Base-by-base conservation (phyloP, 331 rosid species). In the Acacia concinna region DNA sequence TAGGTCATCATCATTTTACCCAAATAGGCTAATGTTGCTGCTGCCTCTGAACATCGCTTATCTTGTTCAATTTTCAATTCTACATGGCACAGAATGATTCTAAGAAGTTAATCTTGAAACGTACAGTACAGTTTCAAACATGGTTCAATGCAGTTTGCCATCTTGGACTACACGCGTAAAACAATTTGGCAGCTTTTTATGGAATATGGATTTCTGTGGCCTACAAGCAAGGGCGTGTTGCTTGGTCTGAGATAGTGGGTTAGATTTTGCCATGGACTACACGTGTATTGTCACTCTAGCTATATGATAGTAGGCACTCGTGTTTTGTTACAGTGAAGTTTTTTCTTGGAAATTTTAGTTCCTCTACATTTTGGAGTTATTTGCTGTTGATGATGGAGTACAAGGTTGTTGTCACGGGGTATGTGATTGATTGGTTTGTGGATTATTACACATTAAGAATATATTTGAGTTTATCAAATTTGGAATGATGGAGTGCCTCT, bases 241-340 rank as follows among this genome's bases (percentile, higher is more conserved):
- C 5, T 23, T 81, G 69, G 64, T 78, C 80, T 81, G 35, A 87
- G 77, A 47, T 68, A 21, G 60, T 74, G 31, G 49, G 38, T 46
- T 73, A 47, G 14, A 47, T 62, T 8, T 68, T 51, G 43, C n/a
- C n/a, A n/a, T n/a, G n/a, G n/a, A n/a, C n/a, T n/a, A n/a, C n/a
- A n/a, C n/a, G n/a, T n/a, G n/a, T n/a, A n/a, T 46, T 70, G 75
- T 49, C 25, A 56, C 32, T 9, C 60, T 52, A n/a, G 21, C 28
- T n/a, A 17, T 49, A n/a, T n/a, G 56, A 17, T 17, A 49, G 56
- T 49, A 18, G 56, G 56, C 56, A 49, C 8, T 18, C 23, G 6
- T 52, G 12, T 52, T n/a, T n/a, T 52, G 28, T n/a, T 5, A 1
- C 43, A 40, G 11, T 10, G 47, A 43, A 43, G 47, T 2, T 43